Conservation (phyloP, 352 stramenopile species). For the Globisporangium apiculatum region DNA sequence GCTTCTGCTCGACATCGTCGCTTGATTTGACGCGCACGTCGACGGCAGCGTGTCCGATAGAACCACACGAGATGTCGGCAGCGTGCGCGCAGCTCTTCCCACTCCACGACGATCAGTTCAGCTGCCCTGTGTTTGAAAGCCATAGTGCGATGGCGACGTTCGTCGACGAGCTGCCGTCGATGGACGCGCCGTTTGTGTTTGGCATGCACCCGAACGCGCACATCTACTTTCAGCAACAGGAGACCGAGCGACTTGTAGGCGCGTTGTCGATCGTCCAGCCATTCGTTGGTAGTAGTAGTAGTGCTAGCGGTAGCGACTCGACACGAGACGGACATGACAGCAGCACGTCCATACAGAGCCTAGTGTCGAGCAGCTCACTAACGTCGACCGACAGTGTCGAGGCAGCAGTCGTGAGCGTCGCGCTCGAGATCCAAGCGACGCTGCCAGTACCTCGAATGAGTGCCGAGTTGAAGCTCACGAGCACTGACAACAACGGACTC, state of each 20-base stretch:
- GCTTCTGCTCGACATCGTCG: slow-evolving; percentile 40
- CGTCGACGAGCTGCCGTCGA: slow-evolving; percentile 34
- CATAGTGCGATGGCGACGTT: slow-evolving; percentile 36
- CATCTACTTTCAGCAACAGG: slow-evolving; percentile 53
- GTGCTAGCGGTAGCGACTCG: not conserved
- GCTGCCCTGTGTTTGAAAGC: slow-evolving; percentile 29
- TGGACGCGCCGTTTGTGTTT: slow-evolving; percentile 67
- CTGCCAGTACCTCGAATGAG: slow-evolving; percentile 12
- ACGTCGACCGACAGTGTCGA: slow-evolving; percentile 5
- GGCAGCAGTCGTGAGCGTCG: slow-evolving; percentile 11
- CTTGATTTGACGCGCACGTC: slow-evolving; percentile 2
- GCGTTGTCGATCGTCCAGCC: slow-evolving; percentile 37
- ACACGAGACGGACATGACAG: too few relatives aligned
- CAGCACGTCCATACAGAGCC: too few relatives aligned
- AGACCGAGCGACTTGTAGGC: slow-evolving; percentile 33
- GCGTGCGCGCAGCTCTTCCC: slow-evolving; percentile 14
- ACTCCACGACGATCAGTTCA: slow-evolving; percentile 28
- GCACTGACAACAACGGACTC: slow-evolving; percentile 2
- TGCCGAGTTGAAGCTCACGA: not conserved
- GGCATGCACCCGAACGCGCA: slow-evolving; percentile 80
- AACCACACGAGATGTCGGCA: not conserved
- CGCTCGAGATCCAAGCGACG: slow-evolving; percentile 18
- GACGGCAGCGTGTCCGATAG: not conserved
- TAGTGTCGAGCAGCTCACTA: not conserved
- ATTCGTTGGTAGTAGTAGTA: not conserved